Base-by-base conservation (phyloP, 2,329 filamentous ascomycete genomes). In the Colletotrichum sublineola region DNA sequence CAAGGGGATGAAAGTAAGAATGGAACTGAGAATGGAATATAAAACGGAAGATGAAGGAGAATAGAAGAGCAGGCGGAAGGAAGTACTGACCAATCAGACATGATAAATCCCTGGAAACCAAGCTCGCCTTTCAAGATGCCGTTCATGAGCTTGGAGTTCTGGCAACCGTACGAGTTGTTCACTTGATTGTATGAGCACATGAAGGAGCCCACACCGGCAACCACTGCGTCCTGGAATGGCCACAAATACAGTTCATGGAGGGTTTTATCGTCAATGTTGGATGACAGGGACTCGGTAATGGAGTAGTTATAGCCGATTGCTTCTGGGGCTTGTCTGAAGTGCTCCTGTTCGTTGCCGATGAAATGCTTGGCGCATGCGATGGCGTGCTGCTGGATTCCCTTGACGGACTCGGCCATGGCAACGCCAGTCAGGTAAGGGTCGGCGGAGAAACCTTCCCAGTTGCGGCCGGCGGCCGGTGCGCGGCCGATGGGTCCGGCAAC, bases 311-410 rank as follows among this genome's bases (percentile, higher is more conserved):
- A 80, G 15, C 78, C 79, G 55, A 81, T 79, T 56, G 91, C 88
- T 78, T 91, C 89, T 31, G 83, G 80, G 0, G 83, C 83, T 77
- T 93, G 90, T 72, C 93, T 89, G 86, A 94, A 94, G 77, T 93
- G 92, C 80, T 95, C 93, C 83, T 95, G 94, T 82, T 94, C 93
- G 76, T 95, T 93, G 61, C 84, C 87, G 71, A 94, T 89, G 79
- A 85, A 92, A 79, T 95, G 93, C 86, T 95, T 96, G 58, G 92
- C 92, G 77, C 92, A 95, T 73, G 95, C 94, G 82, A 97, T 92
- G 65, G 96, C 90, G 77, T 92, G 89, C 80, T 95, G 93, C 80
- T 97, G 95, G 56, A 97, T 95, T 73, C 95, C 95, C 79, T 89
- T 88, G 73, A 97, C 88, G 1, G 92, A 93, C 79, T 93, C 87